Evolutionary conservation across 306 rosid genomes (phyloP), one percentile per base, ranked within the genome.

Genomic region (Vigna trinervia): DNA sequence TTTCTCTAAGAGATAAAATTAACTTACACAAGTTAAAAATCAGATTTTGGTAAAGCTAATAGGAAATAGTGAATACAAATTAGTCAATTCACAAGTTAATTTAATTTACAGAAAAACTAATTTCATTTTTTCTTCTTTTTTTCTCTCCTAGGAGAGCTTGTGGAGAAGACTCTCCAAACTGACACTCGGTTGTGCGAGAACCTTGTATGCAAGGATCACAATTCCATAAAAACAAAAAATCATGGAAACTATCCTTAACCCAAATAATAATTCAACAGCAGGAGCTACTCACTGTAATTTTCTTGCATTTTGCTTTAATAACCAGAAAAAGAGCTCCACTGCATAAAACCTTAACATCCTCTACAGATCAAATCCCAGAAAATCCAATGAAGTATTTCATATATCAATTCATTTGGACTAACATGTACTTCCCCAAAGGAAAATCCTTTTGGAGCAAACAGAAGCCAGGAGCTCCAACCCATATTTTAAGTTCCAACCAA

Each of bases 381-480:
- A 69, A 19, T 54, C 58, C 64, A 59, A 64, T n/a, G 7, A 56
- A 53, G 34, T 57, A 39, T 72, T 48, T 45, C 38, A 12, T 5
- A 78, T 28, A 45, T 23, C 59, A 56, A 28, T 14, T 63, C 43
- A 10, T 62, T 65, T 70, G 20, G 51, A 39, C 38, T 36, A 83
- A 69, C 69, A 69, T 15, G 36, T 13, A 61, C 71, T 74, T 46
- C 32, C 54, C 57, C 60, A 6, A 73, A 51, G 12, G 70, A 59
- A 59, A 48, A 12, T 11, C 45, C 19, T 61, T 43, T 39, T 69
- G 62, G 65, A 1, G 47, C 62, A 74, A 75, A 70, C 43, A 69
- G 62, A 60, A 71, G 23, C 59, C 76, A 71, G 77, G 61, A 71
- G 68, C 84, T 54, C 71, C 41, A 32, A 63, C 17, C 71, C 48